Conservation (phyloP, 768 basidiomycete species). For the Mycena filopes region DNA sequence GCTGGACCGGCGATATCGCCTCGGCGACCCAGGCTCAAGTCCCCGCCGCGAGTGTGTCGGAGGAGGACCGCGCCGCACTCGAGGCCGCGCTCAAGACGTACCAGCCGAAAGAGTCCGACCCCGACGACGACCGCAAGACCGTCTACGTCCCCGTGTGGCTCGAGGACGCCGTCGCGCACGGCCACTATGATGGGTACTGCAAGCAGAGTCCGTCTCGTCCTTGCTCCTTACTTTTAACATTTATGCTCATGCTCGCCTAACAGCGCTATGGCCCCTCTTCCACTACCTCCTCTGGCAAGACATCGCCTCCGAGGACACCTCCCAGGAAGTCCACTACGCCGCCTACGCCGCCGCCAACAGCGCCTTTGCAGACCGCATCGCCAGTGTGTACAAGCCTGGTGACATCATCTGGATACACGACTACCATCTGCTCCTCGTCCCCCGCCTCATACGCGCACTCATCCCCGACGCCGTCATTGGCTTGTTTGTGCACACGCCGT, state of each 20-base stretch:
- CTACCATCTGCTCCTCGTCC: slow-evolving; percentile 94
- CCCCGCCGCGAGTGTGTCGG: slow-evolving; percentile 61
- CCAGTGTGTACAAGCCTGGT: slow-evolving; percentile 52
- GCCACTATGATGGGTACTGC: slow-evolving; percentile 97
- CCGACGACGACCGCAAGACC: slow-evolving; percentile 67
- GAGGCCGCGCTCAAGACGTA: slow-evolving; percentile 73
- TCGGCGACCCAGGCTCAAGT: slow-evolving; percentile 56
- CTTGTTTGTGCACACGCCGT: slow-evolving; percentile 97
- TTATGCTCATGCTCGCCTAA: background rate
- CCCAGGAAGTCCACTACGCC: slow-evolving; percentile 85
- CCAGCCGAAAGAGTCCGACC: slow-evolving; percentile 66
- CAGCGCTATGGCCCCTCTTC: slow-evolving; percentile 97
- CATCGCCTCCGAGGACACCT: slow-evolving; percentile 88
- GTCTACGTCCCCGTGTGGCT: slow-evolving; percentile 92
- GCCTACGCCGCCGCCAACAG: slow-evolving; percentile 86
- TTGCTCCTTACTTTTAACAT: slow-evolving; percentile 16
- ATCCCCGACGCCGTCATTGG: slow-evolving; percentile 81
- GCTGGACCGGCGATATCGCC: slow-evolving; percentile 92
- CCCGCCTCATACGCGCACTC: slow-evolving; percentile 80
- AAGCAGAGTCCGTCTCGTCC: slow-evolving; percentile 81
- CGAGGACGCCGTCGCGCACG: slow-evolving; percentile 88
- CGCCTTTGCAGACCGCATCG: slow-evolving; percentile 69
- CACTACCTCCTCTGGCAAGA: slow-evolving; percentile 99
- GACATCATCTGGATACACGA: slow-evolving; percentile 96
- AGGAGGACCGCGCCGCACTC: slow-evolving; percentile 72